Percentiles rank a stretch among this genome's conserved stretches.
Conservation (phyloP, 2,329 filamentous ascomycete species). For the Coniochaeta pulveracea region DNA sequence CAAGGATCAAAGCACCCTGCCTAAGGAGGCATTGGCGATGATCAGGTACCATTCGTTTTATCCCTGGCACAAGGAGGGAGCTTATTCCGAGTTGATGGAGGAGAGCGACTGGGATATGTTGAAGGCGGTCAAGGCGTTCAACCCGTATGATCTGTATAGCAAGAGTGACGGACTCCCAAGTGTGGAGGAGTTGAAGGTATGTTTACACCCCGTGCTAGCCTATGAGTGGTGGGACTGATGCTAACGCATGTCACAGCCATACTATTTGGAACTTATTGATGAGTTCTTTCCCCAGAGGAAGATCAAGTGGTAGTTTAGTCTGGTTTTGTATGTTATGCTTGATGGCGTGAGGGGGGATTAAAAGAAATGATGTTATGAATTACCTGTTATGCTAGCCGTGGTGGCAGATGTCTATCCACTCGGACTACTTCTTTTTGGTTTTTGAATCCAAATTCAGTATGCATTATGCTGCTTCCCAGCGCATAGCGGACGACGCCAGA, state of each 20-base stretch:
- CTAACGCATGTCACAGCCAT: slow-evolving; percentile 34
- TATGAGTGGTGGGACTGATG: slow-evolving; percentile 6
- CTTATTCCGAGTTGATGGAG: slow-evolving; percentile 72
- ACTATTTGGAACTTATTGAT: slow-evolving; percentile 62
- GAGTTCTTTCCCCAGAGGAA: slow-evolving; percentile 59
- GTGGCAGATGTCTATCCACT: too few relatives aligned
- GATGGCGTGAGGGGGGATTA: too few relatives aligned
- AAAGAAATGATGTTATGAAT: too few relatives aligned
- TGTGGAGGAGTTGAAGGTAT: slow-evolving; percentile 61
- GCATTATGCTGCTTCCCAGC: too few relatives aligned
- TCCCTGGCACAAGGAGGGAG: slow-evolving; percentile 73
- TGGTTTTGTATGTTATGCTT: slow-evolving; percentile 3
- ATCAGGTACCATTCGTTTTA: slow-evolving; percentile 89
- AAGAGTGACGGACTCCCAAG: slow-evolving; percentile 77
- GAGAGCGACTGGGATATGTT: slow-evolving; percentile 71
- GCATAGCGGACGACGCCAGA: too few relatives aligned
- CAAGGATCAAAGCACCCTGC: slow-evolving; percentile 69
- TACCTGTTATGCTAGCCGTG: too few relatives aligned
- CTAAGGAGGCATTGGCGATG: slow-evolving; percentile 76
- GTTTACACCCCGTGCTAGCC: slow-evolving; percentile 8
- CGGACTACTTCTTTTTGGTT: too few relatives aligned
- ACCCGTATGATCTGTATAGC: slow-evolving; percentile 82
- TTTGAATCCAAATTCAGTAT: too few relatives aligned
- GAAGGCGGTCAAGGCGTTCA: slow-evolving; percentile 71
- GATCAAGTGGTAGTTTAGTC: slow-evolving; percentile 48